These are phyloP conservation scores for Leucoagaricus sp. DNA, from an alignment of 1,284 basidiomycete species.

Conservation along the genomic window DNA sequence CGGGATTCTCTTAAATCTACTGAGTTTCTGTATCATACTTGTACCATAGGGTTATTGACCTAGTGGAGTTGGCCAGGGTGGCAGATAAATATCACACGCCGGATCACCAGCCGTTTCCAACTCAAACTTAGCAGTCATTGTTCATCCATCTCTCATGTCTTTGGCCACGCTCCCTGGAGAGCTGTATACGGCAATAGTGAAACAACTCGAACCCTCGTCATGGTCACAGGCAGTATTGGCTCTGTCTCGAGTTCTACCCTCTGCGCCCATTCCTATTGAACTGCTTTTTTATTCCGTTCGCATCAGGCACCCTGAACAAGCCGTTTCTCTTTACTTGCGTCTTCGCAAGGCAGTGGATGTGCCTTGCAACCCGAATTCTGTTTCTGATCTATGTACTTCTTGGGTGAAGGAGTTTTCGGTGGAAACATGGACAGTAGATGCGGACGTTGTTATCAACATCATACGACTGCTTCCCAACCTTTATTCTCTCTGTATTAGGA, in stretches of 20 bases:
- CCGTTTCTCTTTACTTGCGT: slow-evolving; percentile 47
- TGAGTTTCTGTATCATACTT: slow-evolving; percentile 17
- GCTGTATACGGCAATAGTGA: slow-evolving; percentile 56
- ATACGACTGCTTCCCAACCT: slow-evolving; percentile 51
- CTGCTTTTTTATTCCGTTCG: slow-evolving; percentile 53
- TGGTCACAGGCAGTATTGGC: slow-evolving; percentile 48
- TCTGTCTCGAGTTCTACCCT: slow-evolving; percentile 56
- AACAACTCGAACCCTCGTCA: slow-evolving; percentile 35
- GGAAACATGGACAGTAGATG: slow-evolving; percentile 61
- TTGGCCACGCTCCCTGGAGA: slow-evolving; percentile 53
- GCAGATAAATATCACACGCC: not conserved
- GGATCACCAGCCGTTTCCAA: no score
- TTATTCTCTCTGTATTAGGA: slow-evolving; percentile 47
- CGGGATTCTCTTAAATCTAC: slow-evolving; percentile 14
- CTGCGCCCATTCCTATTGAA: slow-evolving; percentile 49
- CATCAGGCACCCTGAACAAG: slow-evolving; percentile 45
- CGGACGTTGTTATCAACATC: slow-evolving; percentile 61
- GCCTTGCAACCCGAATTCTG: not conserved
- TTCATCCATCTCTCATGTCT: slow-evolving; percentile 19
- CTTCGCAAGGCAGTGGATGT: slow-evolving; percentile 35
- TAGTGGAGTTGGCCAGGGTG: slow-evolving; percentile 14
- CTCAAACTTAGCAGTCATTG: not conserved
- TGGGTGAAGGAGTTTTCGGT: slow-evolving; percentile 52
- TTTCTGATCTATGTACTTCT: slow-evolving; percentile 17
- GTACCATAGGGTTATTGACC: slow-evolving; percentile 17